Base-by-base conservation (phyloP, 495 filamentous ascomycete genomes). In the Peziza echinospora region DNA sequence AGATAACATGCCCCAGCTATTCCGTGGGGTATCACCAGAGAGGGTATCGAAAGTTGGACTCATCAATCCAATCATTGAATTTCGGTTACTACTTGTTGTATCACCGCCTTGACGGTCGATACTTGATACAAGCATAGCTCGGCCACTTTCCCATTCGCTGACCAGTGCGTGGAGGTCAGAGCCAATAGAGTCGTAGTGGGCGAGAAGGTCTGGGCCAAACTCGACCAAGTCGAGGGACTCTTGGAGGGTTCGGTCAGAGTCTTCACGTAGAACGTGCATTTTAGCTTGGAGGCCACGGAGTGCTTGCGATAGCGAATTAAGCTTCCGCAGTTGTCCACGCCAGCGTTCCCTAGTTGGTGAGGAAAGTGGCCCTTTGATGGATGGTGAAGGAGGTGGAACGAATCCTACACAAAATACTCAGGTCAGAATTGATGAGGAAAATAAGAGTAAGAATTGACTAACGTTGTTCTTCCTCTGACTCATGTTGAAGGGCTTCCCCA, bases 151-250 rank as follows among this genome's bases (percentile, higher is more conserved):
- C 89, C 89, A 97, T 51, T 91, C 85, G 49, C 85, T 76, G 51
- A 87, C 75, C 40, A 97, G 67, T 37, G 71, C 72, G 57, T 75
- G 76, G 26, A 97, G 71, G 59, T 97, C 89, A 40, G 73, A 68
- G 5, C 89, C 89, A 51, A 97, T 87, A 16, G 84, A 85, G 22
- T 97, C 89, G 60, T 96, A 96, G 57, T 94, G 89, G 23, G 76
- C 62, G 63, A 91, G 76, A 22, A 96, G 72, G 46, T 71, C 76
- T 2, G 73, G 66, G 8, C 81, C 82, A 26, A 91, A 69, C 47
- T 85, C 76, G 17, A 72, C 71, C 3, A 80, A 64, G 51, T 89
- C 78, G 40, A 78, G 75, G 5, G 80, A 70, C 51, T 76, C 75
- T 37, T 55, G 53, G 17, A 92, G 64, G 44, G 73, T 72, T 51